Evolutionary conservation across 768 basidiomycete genomes (phyloP), one percentile per base, ranked within the genome.

Genomic region (Hygrophoropsis aurantiaca): DNA sequence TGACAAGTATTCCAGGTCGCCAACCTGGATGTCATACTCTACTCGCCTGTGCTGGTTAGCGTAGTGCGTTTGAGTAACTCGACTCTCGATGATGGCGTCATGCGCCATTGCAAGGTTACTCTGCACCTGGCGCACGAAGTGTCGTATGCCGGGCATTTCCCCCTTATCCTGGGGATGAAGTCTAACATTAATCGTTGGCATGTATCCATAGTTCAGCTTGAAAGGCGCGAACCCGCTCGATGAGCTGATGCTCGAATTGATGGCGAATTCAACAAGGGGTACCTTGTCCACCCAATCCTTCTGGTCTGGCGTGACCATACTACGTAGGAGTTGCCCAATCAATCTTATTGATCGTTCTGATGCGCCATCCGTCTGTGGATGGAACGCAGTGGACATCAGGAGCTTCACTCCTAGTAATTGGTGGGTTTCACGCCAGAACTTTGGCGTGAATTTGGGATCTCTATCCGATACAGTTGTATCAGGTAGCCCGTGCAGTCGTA

Each of bases 151-250:
- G 26, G 47, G 57, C 50, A 61, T 6, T 16, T 30, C 16, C 59
- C 41, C 0, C 58, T 62, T 40, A 67, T 69, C 1, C 32, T 33
- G 26, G 26, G 25, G 13, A 23, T 24, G 1, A 37, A 16, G 1
- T 16, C n/a, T n/a, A n/a, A n/a, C n/a, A n/a, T n/a, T n/a, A n/a
- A n/a, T n/a, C 20, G 57, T 56, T 0, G 58, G 62, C 19, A 58
- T 38, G 15, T 55, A 51, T 4, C 54, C 58, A 11, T 45, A 43
- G 11, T 51, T 64, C 11, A 66, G 43, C 21, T 61, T 46, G 39
- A 66, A 66, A 8, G 69, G 71, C 16, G 68, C 58, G 40, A 62
- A 73, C 15, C 58, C 52, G 0, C 71, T 74, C 0, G 67, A 59
- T 54, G 27, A 33, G 30, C 48, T 55, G 9, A 53, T 48, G 11